A percentile compares a stretch with the other conserved stretches of the same genome.
Evolutionary conservation across 129 eudicot species (phyloP).

Genomic region (Lactuca sativa): DNA sequence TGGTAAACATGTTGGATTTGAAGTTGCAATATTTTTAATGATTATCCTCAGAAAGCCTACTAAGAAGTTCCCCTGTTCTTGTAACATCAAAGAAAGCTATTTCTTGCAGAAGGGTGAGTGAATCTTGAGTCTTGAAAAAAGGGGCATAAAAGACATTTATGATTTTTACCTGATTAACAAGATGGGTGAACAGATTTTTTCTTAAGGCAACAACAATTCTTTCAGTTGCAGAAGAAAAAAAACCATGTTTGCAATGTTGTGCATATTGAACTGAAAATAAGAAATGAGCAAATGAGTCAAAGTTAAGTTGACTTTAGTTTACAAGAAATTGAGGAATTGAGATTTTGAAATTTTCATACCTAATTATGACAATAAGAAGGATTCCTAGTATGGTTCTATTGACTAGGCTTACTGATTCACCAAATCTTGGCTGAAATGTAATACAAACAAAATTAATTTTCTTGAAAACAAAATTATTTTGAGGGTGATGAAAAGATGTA

Average conservation of each 20-base stretch:
- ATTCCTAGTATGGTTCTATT: constrained; percentile 15
- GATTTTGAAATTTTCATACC: constrained; percentile 42
- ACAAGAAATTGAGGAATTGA: not conserved
- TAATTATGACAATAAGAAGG: constrained; percentile 57
- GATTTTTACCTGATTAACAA: constrained; percentile 57
- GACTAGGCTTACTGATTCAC: too few relatives aligned
- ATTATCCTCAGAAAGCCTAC: constrained; percentile 78
- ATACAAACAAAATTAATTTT: constrained; percentile 13
- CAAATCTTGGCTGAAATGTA: constrained; percentile 34
- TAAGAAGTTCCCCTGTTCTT: not conserved
- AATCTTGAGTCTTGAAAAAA: constrained; percentile 2
- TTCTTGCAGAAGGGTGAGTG: constrained; percentile 13
- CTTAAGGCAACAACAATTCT: constrained; percentile 25
- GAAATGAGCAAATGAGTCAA: constrained; percentile 1
- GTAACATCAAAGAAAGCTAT: too few relatives aligned
- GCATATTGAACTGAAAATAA: constrained; percentile 57
- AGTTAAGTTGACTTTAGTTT: not conserved
- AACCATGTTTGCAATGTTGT: constrained; percentile 86
- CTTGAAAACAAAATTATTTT: constrained; percentile 3
- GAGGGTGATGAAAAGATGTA: not conserved
- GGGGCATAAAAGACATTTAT: not conserved
- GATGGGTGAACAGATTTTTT: constrained; percentile 71
- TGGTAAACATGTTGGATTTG: constrained; percentile 68
- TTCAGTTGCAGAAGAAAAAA: constrained; percentile 79
- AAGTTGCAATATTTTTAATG: constrained; percentile 52